Conservation (phyloP, 345 rosid species). For the Balakata baccata region DNA sequence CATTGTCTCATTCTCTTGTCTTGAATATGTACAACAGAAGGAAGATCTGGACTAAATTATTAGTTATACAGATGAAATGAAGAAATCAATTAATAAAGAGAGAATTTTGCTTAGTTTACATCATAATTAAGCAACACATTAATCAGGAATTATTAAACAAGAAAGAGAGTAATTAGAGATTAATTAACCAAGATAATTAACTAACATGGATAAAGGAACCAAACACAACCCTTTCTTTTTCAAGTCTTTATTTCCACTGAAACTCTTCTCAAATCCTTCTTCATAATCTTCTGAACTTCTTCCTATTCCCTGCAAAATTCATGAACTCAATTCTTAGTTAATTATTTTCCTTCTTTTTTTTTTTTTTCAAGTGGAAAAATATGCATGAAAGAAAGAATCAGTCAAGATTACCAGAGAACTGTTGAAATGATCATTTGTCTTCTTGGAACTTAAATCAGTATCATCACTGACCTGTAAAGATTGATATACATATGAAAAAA, state of each 20-base stretch:
- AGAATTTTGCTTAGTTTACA: not conserved
- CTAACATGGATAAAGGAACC: slow-evolving; percentile 72
- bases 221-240: slow-evolving; percentile 72
- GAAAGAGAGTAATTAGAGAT: no score
- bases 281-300: slow-evolving; percentile 21
- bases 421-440: slow-evolving; percentile 33
- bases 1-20: not conserved
- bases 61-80: not conserved
- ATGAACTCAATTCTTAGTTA: not conserved
- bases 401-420: slow-evolving; percentile 41
- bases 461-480: slow-evolving; percentile 47
- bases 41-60: slow-evolving; percentile 8
- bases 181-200: slow-evolving; percentile 50
- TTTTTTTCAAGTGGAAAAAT: not conserved
- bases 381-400: not conserved
- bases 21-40: slow-evolving; percentile 7
- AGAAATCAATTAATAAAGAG: not conserved
- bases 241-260: slow-evolving; percentile 39
- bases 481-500: no score
- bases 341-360: not conserved
- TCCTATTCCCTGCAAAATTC: slow-evolving; percentile 31
- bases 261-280: slow-evolving; percentile 29
- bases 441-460: slow-evolving; percentile 40
- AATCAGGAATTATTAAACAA: no score
- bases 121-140: not conserved